Conservation (phyloP, 2,329 filamentous ascomycete species). For the Phoma sp. region DNA sequence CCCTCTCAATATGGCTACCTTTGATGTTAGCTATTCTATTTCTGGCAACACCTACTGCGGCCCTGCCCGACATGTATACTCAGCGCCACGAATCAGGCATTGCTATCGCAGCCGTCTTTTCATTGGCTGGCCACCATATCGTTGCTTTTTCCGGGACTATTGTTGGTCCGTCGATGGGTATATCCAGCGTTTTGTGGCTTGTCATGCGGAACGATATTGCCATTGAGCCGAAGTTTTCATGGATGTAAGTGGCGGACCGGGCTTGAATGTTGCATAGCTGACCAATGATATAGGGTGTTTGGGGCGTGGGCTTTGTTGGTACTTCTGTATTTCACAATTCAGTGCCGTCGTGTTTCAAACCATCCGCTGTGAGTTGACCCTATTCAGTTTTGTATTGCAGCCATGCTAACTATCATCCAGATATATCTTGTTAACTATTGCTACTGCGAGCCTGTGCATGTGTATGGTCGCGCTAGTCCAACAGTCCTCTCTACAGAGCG, state of each 20-base stretch:
- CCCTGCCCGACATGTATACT: neutral
- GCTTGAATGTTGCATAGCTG: too few relatives aligned
- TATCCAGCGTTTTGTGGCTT: constrained; percentile 29
- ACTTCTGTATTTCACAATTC: neutral
- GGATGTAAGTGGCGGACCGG: constrained; percentile 29
- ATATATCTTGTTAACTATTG: constrained; percentile 21
- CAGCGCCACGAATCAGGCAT: neutral
- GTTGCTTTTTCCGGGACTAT: neutral
- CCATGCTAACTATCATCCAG: neutral
- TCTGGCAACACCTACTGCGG: neutral
- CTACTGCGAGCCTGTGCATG: constrained; percentile 18
- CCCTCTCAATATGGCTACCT: neutral
- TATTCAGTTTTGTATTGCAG: neutral
- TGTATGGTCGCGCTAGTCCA: constrained; percentile 28
- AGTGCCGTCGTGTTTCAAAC: neutral
- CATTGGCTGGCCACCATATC: neutral
- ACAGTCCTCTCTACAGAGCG: constrained; percentile 22
- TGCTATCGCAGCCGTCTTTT: neutral
- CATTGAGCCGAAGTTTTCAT: constrained; percentile 22
- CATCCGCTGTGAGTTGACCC: neutral
- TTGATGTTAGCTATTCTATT: neutral
- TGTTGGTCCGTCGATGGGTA: constrained; percentile 26
- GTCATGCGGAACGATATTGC: constrained; percentile 32
- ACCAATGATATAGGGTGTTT: neutral
- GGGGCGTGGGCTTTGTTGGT: neutral